Percentiles rank a stretch among this genome's conserved stretches.
These are phyloP conservation scores for Boletus eberwhitei DNA, from an alignment of 768 basidiomycete species.

Conservation along the genomic window DNA sequence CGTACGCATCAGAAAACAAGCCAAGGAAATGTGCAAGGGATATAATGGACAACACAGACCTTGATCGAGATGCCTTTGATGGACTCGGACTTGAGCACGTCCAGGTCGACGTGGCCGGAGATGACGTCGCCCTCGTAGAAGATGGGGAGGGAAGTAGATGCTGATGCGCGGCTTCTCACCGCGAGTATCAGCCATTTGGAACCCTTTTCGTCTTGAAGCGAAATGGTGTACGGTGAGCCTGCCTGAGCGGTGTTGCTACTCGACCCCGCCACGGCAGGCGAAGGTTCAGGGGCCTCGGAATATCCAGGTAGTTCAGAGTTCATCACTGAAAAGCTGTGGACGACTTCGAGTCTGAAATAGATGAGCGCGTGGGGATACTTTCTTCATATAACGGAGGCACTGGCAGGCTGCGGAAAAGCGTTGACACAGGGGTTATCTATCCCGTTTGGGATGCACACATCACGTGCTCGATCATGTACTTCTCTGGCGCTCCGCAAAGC, in stretches of 20 bases:
- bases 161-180: slow-evolving; percentile 42
- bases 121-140: slow-evolving; percentile 49
- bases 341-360: not conserved
- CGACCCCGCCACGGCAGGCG: not conserved
- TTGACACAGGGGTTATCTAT: slow-evolving; percentile 15
- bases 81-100: slow-evolving; percentile 47
- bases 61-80: slow-evolving; percentile 47
- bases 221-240: slow-evolving; percentile 36
- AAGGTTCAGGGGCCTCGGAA: slow-evolving; percentile 2
- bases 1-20: not conserved
- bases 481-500: not conserved
- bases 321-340: not conserved
- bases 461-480: slow-evolving; percentile 17
- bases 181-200: slow-evolving; percentile 47
- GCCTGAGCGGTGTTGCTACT: not conserved
- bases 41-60: slow-evolving; percentile 31
- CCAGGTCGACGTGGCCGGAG: slow-evolving; percentile 48
- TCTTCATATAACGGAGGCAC: not conserved
- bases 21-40: not conserved
- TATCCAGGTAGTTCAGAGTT: slow-evolving; percentile 18
- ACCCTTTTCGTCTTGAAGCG: slow-evolving; percentile 40
- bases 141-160: slow-evolving; percentile 38
- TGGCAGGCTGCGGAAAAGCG: no score
- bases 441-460: not conserved
- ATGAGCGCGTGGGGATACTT: not conserved